Conservation (phyloP, 495 filamentous ascomycete genomes). For the Rhizodiscina lignyota region DNA sequence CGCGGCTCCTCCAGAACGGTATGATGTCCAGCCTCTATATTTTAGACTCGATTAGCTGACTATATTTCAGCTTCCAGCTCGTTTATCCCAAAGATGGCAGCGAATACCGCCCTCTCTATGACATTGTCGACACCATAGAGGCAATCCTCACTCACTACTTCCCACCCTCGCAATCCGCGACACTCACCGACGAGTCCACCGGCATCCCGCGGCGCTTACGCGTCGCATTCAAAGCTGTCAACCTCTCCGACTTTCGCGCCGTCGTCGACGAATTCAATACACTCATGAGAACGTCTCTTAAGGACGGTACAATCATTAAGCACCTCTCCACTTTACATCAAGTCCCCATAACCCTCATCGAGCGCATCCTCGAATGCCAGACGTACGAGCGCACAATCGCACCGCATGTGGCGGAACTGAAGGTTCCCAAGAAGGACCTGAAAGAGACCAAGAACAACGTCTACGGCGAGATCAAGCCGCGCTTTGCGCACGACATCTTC, state of each 20-base stretch:
- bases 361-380: slow-evolving; percentile 72
- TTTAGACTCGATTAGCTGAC: background rate
- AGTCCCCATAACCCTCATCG: slow-evolving; percentile 51
- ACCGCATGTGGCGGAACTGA: slow-evolving; percentile 63
- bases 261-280: slow-evolving; percentile 64
- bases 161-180: slow-evolving; percentile 40
- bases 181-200: slow-evolving; percentile 53
- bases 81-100: slow-evolving; percentile 56
- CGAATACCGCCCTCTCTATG: slow-evolving; percentile 70
- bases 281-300: slow-evolving; percentile 8
- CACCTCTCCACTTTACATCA: slow-evolving; percentile 48
- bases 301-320: slow-evolving; percentile 47
- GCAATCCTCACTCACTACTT: slow-evolving; percentile 60
- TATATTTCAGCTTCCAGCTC: slow-evolving; percentile 39
- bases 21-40: slow-evolving; percentile 1
- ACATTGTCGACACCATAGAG: slow-evolving; percentile 68
- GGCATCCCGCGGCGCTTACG: slow-evolving; percentile 60
- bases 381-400: slow-evolving; percentile 86
- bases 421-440: slow-evolving; percentile 56
- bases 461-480: slow-evolving; percentile 81
- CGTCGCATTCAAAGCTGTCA: slow-evolving; percentile 43
- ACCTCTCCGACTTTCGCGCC: slow-evolving; percentile 48
- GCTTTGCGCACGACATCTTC: slow-evolving; percentile 67
- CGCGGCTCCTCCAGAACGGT: slow-evolving; percentile 11
- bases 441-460: slow-evolving; percentile 79